Evolutionary conservation across 1,284 basidiomycete species (phyloP).

Genomic region (Porogramme epimiltina): DNA sequence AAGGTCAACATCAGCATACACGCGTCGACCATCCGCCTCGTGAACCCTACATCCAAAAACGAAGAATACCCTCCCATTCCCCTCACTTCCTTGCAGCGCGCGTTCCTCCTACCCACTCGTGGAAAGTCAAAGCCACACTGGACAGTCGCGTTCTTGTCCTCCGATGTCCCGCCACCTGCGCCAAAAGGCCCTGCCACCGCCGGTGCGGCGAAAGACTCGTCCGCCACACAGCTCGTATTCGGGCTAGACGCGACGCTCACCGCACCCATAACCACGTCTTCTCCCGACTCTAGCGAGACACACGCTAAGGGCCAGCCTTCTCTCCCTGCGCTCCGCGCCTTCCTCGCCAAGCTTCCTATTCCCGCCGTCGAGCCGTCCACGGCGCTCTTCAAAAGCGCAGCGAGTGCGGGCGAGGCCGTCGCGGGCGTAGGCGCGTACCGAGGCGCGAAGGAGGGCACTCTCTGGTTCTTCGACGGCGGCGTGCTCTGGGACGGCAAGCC

Average conservation of each 20-base stretch:
- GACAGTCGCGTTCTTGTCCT: conserved; percentile 61
- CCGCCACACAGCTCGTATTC: conserved; percentile 53
- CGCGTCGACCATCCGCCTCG: conserved; percentile 48
- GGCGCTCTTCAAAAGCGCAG: conserved; percentile 53
- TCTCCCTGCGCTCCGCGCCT: conserved; percentile 47
- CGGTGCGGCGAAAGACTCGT: conserved; percentile 28
- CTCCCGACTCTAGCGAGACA: conserved; percentile 17
- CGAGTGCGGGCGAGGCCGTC: conserved; percentile 20
- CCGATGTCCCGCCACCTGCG: conserved; percentile 41
- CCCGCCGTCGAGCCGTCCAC: conserved; percentile 51
- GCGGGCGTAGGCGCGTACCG: conserved; percentile 70
- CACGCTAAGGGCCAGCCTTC: conserved; percentile 55
- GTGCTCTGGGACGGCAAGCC: conserved; percentile 75
- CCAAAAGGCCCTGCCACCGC: conserved; percentile 28
- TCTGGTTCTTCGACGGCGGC: conserved; percentile 71
- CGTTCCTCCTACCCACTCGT: conserved; percentile 67
- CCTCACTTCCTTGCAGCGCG: conserved; percentile 48
- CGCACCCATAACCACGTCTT: conserved; percentile 39
- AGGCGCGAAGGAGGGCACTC: conserved; percentile 65
- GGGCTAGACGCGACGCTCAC: conserved; percentile 59
- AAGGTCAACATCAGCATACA: conserved; percentile 65
- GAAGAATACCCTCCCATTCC: conserved; percentile 48
- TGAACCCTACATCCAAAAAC: conserved; percentile 45
- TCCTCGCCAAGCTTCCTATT: conserved; percentile 51
- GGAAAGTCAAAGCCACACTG: conserved; percentile 68